Conservation (phyloP, 192 early-diverging fungal species). For the Geranomyces michiganensis region DNA sequence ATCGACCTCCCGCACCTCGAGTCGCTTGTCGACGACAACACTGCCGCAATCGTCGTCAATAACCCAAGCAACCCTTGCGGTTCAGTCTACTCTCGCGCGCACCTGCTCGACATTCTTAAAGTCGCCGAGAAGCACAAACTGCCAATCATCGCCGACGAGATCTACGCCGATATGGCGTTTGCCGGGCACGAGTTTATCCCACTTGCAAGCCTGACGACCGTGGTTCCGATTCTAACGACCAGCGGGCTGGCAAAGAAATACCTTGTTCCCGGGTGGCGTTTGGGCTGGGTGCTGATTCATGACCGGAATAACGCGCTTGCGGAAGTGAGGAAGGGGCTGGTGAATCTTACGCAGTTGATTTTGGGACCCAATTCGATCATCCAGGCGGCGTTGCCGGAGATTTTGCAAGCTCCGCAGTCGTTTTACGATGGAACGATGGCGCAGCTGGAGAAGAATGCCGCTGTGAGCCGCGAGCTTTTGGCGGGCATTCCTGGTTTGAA, state of each 20-base stretch:
- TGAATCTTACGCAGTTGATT: constrained; percentile 75
- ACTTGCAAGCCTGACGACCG: constrained; percentile 66
- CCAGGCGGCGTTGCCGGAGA: constrained; percentile 77
- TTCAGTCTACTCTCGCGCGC: constrained; percentile 75
- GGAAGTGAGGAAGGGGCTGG: constrained; percentile 70
- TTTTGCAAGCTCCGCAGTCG: constrained; percentile 70
- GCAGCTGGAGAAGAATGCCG: constrained; percentile 73
- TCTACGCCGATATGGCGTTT: constrained; percentile 91
- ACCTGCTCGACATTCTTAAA: constrained; percentile 70
- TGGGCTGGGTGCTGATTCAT: constrained; percentile 83
- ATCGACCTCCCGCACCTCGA: constrained; percentile 79
- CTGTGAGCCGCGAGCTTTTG: constrained; percentile 62
- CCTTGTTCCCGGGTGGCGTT: constrained; percentile 90
- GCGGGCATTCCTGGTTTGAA: constrained; percentile 68
- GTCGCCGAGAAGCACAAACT: constrained; percentile 76
- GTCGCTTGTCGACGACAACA: constrained; percentile 79
- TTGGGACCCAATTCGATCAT: constrained; percentile 80
- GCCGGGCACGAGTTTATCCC: constrained; percentile 41
- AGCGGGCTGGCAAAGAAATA: constrained; percentile 89
- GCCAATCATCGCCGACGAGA: constrained; percentile 88
- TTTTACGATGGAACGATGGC: constrained; percentile 72
- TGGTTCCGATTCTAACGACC: constrained; percentile 81
- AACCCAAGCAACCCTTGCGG: constrained; percentile 90
- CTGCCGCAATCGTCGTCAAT: constrained; percentile 81
- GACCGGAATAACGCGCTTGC: constrained; percentile 63